Evolutionary conservation across 1,139 yeast species (phyloP).

Genomic region (Nakaseomyces uthaithaninus): DNA sequence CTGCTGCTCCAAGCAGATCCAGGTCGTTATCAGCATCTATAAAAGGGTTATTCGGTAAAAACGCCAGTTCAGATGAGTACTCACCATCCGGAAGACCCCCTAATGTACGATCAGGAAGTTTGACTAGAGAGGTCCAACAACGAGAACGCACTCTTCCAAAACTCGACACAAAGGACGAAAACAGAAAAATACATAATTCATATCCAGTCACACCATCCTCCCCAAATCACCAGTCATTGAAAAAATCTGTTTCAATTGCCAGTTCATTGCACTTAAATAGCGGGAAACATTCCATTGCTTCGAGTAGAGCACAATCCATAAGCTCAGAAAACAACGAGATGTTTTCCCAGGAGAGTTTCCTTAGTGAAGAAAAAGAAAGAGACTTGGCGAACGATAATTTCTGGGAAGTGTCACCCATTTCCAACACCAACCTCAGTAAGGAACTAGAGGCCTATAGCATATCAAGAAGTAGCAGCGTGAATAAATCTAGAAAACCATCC

Average conservation of each 20-base stretch:
- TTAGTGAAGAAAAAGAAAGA: conserved; percentile 18
- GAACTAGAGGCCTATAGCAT: conserved; percentile 1
- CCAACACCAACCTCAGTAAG: neutral
- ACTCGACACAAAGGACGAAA: neutral
- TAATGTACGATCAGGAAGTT: conserved; percentile 8
- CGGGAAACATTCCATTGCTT: conserved; percentile 17
- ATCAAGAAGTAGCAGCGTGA: conserved; percentile 4
- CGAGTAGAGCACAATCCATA: conserved; percentile 13
- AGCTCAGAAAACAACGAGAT: conserved; percentile 13
- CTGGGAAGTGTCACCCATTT: neutral
- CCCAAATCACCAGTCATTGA: conserved; percentile 3
- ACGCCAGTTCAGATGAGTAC: neutral
- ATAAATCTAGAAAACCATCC: neutral
- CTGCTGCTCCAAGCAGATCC: conserved; percentile 12
- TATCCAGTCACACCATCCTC: conserved; percentile 1
- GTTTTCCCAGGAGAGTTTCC: conserved; percentile 15
- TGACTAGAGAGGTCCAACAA: conserved; percentile 2
- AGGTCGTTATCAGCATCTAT: conserved; percentile 28
- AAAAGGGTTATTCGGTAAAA: conserved; percentile 24
- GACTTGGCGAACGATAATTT: conserved; percentile 5
- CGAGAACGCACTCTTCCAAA: conserved; percentile 1
- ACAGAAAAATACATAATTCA: neutral
- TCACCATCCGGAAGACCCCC: conserved; percentile 1
- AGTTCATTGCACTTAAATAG: conserved; percentile 9
- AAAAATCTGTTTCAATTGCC: conserved; percentile 2